Evolutionary conservation across 768 basidiomycete genomes (phyloP).

Genomic region (Gymnopilus junonius): DNA sequence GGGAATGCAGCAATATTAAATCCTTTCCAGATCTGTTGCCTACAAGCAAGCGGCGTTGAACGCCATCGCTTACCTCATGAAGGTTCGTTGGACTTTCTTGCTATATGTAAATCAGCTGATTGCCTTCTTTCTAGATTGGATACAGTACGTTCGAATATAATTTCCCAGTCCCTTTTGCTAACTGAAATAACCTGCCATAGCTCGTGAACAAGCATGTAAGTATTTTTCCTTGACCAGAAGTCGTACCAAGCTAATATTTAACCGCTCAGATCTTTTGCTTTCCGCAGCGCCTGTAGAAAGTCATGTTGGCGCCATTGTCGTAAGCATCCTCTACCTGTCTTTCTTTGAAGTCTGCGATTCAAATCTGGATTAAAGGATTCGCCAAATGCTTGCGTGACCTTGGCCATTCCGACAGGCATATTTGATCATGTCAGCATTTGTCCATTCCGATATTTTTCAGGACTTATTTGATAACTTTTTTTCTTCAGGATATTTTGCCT

Average conservation of each 20-base stretch:
- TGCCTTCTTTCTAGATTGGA: slow-evolving; percentile 51
- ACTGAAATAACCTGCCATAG: slow-evolving; percentile 32
- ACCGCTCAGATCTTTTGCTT: slow-evolving; percentile 57
- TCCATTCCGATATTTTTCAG: background rate
- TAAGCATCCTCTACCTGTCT: slow-evolving; percentile 32
- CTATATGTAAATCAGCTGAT: background rate
- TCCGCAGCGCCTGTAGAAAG: slow-evolving; percentile 74
- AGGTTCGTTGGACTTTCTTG: slow-evolving; percentile 39
- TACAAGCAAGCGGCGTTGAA: slow-evolving; percentile 84
- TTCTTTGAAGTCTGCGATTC: background rate
- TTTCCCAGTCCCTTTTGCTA: background rate
- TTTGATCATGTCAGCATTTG: slow-evolving; percentile 62
- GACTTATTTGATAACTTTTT: background rate
- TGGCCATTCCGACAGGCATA: slow-evolving; percentile 77
- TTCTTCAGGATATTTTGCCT: slow-evolving; percentile 65
- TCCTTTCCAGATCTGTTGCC: slow-evolving; percentile 60
- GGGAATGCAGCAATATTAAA: background rate
- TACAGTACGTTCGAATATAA: slow-evolving; percentile 55
- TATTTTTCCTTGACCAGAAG: background rate
- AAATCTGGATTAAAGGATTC: slow-evolving; percentile 52
- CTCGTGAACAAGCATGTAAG: slow-evolving; percentile 77
- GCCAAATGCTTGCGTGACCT: slow-evolving; percentile 78
- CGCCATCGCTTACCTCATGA: slow-evolving; percentile 72
- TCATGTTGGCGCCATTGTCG: slow-evolving; percentile 72
- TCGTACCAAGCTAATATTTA: background rate